Conservation (phyloP, 345 rosid genomes). For the Eutrema japonicum region DNA sequence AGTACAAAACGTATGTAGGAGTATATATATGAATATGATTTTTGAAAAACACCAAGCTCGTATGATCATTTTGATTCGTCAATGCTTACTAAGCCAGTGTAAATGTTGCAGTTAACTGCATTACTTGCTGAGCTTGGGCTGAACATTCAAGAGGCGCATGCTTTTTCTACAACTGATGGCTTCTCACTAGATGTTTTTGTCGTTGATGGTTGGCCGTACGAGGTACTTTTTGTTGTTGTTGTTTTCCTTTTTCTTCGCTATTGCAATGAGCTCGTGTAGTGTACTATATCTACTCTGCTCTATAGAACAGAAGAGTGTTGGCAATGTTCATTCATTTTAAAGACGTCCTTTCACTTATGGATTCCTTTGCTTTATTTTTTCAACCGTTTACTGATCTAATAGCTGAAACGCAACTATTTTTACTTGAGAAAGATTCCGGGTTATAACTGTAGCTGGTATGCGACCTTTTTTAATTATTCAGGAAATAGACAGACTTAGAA, state of each 20-base stretch:
- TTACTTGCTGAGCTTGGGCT: constrained; percentile 89
- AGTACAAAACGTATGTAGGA: not conserved
- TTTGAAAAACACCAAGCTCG: not conserved
- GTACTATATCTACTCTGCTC: not conserved
- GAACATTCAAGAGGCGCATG: constrained; percentile 99
- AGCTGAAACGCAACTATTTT: constrained; percentile 18
- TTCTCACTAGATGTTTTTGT: constrained; percentile 97
- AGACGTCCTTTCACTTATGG: constrained; percentile 1
- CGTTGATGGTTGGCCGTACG: constrained; percentile 99
- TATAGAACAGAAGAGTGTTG: constrained; percentile 14
- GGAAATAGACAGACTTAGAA: constrained; percentile 80
- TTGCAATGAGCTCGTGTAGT: not conserved
- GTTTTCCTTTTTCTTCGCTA: constrained; percentile 10
- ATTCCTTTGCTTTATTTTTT: constrained; percentile 16
- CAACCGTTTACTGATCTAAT: constrained; percentile 5
- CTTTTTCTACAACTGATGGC: constrained; percentile 90
- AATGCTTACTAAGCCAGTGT: constrained; percentile 25
- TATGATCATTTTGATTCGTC: constrained; percentile 18
- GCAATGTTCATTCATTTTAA: constrained; percentile 9
- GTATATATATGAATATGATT: not conserved
- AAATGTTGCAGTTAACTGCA: constrained; percentile 76
- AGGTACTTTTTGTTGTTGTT: constrained; percentile 54
- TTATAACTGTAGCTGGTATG: constrained; percentile 38
- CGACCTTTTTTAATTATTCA: constrained; percentile 47
- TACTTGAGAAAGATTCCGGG: not conserved